Evolutionary conservation across 345 rosid species (phyloP), one percentile per base, ranked within the genome.

Genomic region (Salix suchowensis): DNA sequence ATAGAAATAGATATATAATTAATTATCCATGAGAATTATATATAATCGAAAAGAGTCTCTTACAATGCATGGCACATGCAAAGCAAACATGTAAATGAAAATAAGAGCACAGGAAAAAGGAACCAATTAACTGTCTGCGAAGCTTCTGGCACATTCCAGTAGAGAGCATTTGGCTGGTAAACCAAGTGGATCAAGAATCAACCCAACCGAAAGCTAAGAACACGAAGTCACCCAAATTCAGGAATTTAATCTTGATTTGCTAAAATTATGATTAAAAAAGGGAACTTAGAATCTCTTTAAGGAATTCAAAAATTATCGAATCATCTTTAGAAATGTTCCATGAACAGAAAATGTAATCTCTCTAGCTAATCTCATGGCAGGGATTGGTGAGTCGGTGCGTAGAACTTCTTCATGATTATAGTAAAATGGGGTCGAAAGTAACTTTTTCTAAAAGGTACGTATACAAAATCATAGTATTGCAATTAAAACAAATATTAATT

Each of bases 351-450:
- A 52, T 21, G 40, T 11, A 55, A n/a, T 37, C 46, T 11, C 54
- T 55, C 40, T 42, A 2, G 32, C 74, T 36, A 32, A 67, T 24
- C 46, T 30, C 9, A 66, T 24, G 77, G 40, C 7, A 21, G 60
- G 60, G 78, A 80, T 82, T 78, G 84, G 84, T 65, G 71, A 73
- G 84, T 76, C 86, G 84, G 86, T 85, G 88, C 80, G 80, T 78
- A 71, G 60, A 74, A 81, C 75, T 68, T 85, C 65, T 77, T 71
- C 26, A 65, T 26, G 79, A 68, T 54, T 55, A 61, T 71, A 50
- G 67, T 39, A 78, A 82, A 77, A 58, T 58, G 9, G 28, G 62
- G 14, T n/a, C 62, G 10, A 58, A 58, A 58, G 62, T 10, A 9
- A 58, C 62, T 58, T 58, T 58, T 58, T n/a, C 62, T n/a, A 4